Percentiles rank a stretch among this genome's conserved stretches.
phyloP scores from a whole-genome alignment of 75 land plant species.

The Picea glauca region DNA sequence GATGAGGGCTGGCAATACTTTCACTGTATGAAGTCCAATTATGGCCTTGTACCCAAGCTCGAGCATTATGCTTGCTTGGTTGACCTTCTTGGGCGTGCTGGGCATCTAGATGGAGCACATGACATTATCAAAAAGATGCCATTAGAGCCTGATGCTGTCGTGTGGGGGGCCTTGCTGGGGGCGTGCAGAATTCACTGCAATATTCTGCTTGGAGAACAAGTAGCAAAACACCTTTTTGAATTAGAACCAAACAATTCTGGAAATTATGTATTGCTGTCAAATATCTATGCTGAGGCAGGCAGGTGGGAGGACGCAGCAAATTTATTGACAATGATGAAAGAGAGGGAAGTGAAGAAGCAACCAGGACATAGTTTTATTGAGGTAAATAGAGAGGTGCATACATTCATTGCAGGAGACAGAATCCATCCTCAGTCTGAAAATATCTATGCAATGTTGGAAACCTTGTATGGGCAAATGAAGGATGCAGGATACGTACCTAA shows the following conservation, averaged over 20 bases:
- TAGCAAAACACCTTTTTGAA: slow-evolving; percentile 2
- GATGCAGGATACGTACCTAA: slow-evolving; percentile 7
- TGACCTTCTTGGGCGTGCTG: no score
- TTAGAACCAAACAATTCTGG: slow-evolving; percentile 19
- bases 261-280: slow-evolving; percentile 11
- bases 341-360: slow-evolving; percentile 15
- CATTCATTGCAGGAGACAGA: slow-evolving; percentile 6
- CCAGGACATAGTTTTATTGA: slow-evolving; percentile 54
- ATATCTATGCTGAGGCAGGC: slow-evolving; percentile 13
- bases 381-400: slow-evolving; percentile 15
- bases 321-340: slow-evolving; percentile 8
- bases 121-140: slow-evolving; percentile 25
- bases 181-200: slow-evolving; percentile 16
- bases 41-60: no score
- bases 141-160: slow-evolving; percentile 31
- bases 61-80: no score
- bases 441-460: slow-evolving; percentile 1
- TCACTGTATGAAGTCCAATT: no score
- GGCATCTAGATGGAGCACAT: no score
- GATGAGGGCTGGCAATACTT: no score
- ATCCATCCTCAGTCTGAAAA: not conserved
- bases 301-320: slow-evolving; percentile 12
- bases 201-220: slow-evolving; percentile 16
- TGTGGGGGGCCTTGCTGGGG: slow-evolving; percentile 16
- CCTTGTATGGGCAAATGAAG: not conserved